Base-by-base conservation (phyloP, 192 early-diverging fungal genomes). In the Dimargaris xerosporica region DNA sequence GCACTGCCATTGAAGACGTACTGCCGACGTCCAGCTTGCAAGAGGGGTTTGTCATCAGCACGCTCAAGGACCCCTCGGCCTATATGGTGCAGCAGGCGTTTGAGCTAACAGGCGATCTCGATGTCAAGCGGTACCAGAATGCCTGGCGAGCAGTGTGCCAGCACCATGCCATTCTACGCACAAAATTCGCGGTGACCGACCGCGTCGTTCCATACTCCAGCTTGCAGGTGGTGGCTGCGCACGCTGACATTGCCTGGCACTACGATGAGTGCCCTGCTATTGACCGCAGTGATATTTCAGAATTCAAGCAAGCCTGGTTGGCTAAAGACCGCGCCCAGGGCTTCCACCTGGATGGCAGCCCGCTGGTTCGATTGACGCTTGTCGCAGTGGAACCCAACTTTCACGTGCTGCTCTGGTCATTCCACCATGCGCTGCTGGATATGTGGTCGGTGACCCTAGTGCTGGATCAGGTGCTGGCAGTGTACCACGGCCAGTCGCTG, bases 361-460 rank as follows among this genome's bases (percentile, higher is more conserved):
- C 58, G 5, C 25, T 60, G 26, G 0, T 60, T 17, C 58, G 58
- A 0, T 3, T 60, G n/a, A 19, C 34, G 16, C 43, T 60, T 34
- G n/a, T 44, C 11, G n/a, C n/a, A n/a, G n/a, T n/a, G n/a, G n/a
- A n/a, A n/a, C n/a, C n/a, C n/a, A n/a, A n/a, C n/a, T n/a, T n/a
- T n/a, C n/a, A n/a, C n/a, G n/a, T n/a, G n/a, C n/a, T n/a, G n/a
- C n/a, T n/a, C n/a, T n/a, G n/a, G n/a, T n/a, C 34, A n/a, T 60
- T 60, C 39, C 58, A 60, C 58, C 58, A 60, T 7, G 58, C 58
- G 11, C 58, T 60, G 9, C 34, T 60, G 28, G 58, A 60, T 43
- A 41, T 41, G 34, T 60, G 58, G 58, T 60, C 58, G 16, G 10
- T 5, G 41, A 4, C 16, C 19, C 31, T 60, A 11, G 23, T 60